A percentile compares a stretch with the other conserved stretches of the same genome.
These are phyloP conservation scores for Amphibolis antarctica DNA, from an alignment of 106 monocot species.

Conservation along the genomic window DNA sequence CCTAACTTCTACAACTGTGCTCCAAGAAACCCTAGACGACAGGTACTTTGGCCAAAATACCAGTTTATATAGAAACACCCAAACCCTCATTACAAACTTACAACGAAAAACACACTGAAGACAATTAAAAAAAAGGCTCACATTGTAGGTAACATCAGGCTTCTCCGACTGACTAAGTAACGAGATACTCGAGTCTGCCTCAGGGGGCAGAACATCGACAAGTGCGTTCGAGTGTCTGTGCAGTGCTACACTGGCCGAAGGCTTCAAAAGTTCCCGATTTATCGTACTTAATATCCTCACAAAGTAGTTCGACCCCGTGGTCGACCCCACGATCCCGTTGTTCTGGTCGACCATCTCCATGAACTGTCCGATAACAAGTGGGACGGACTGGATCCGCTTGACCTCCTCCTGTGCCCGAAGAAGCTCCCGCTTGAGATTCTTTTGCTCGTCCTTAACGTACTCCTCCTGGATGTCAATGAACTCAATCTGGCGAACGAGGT, in stretches of 20 bases:
- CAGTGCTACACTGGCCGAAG: conserved; percentile 86
- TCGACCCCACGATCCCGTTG: conserved; percentile 95
- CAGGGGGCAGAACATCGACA: conserved; percentile 89
- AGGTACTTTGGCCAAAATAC: not conserved
- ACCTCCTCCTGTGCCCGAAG: conserved; percentile 98
- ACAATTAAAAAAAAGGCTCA: conserved; percentile 16
- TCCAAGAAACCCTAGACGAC: no score
- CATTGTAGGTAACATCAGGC: conserved; percentile 62
- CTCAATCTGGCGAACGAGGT: conserved; percentile 75
- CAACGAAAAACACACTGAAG: not conserved
- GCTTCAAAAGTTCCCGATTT: conserved; percentile 85
- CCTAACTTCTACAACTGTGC: not conserved
- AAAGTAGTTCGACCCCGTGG: conserved; percentile 95
- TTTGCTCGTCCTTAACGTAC: conserved; percentile 98
- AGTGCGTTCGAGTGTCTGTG: conserved; percentile 96
- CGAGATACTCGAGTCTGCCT: conserved; percentile 92
- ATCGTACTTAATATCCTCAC: conserved; percentile 91
- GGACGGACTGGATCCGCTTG: conserved; percentile 98
- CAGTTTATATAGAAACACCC: not conserved
- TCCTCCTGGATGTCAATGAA: conserved; percentile 98
- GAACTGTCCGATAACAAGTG: conserved; percentile 98
- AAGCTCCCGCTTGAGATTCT: conserved; percentile 98
- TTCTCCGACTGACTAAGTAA: conserved; percentile 64
- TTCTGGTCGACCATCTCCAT: conserved; percentile 99
- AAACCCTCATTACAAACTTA: not conserved